These are phyloP conservation scores for Populus simonii DNA, from an alignment of 345 rosid genomes.

Conservation along the genomic window DNA sequence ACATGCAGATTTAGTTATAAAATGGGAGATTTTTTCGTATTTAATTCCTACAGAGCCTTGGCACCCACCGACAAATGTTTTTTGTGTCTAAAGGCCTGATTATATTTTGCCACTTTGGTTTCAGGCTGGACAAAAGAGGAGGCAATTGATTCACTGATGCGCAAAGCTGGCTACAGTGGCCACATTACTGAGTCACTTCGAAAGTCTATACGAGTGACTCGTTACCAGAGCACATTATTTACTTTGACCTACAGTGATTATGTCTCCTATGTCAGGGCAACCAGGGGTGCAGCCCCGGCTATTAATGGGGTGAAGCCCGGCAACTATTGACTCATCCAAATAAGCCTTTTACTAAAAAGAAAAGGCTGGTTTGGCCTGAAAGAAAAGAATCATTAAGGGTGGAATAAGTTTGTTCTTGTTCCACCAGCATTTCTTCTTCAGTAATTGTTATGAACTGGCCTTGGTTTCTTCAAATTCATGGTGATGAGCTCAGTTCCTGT, in stretches of 20 bases:
- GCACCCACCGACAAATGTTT: too few species aligned
- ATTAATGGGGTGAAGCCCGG: constrained; percentile 52
- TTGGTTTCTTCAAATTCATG: constrained; percentile 46
- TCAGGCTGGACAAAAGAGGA: constrained; percentile 83
- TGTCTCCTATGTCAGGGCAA: constrained; percentile 57
- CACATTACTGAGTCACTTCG: constrained; percentile 58
- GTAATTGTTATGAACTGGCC: constrained; percentile 20
- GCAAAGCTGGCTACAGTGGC: constrained; percentile 78
- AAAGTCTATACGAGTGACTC: constrained; percentile 69
- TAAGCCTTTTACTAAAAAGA: constrained; percentile 22
- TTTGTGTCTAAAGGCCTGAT: neutral
- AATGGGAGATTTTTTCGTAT: neutral
- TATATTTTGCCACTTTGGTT: constrained; percentile 4
- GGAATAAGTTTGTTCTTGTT: constrained; percentile 26
- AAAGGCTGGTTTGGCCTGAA: constrained; percentile 25
- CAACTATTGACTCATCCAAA: constrained; percentile 35
- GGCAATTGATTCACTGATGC: constrained; percentile 88
- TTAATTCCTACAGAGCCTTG: neutral
- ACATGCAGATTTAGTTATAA: neutral
- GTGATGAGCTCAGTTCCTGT: neutral
- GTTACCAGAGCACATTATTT: constrained; percentile 90
- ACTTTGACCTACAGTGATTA: constrained; percentile 80
- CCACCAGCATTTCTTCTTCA: constrained; percentile 24
- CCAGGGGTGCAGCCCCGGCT: constrained; percentile 57
- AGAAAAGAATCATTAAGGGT: constrained; percentile 10